Conservation (phyloP, 1,284 basidiomycete species). For the Anthracocystis panici-leucophaei region DNA sequence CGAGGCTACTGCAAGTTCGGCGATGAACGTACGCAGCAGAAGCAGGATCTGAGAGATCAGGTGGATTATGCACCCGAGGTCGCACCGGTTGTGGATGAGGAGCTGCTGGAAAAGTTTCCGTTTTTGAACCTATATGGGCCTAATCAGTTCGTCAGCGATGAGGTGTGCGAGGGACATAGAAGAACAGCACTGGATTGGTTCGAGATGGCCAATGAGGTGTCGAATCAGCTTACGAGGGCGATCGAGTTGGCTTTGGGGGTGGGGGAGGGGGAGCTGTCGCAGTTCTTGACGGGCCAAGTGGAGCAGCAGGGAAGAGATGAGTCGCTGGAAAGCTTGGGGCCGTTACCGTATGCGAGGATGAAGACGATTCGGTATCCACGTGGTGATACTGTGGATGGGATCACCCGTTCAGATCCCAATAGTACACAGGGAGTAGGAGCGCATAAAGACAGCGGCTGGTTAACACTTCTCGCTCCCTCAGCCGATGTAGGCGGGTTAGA, state of each 20-base stretch:
- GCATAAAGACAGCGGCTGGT: constrained; percentile 63
- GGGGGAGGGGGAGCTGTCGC: constrained; percentile 29
- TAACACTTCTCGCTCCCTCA: constrained; percentile 57
- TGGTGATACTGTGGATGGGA: constrained; percentile 45
- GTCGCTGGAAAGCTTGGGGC: constrained; percentile 12
- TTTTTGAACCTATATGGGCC: constrained; percentile 58
- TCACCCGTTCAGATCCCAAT: constrained; percentile 23
- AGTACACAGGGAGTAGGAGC: constrained; percentile 61
- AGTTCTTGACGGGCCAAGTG: constrained; percentile 35
- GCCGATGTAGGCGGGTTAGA: constrained; percentile 51
- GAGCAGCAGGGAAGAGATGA: constrained; percentile 1
- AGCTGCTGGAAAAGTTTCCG: constrained; percentile 17
- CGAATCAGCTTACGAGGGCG: constrained; percentile 49
- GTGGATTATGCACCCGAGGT: constrained; percentile 46
- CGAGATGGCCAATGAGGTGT: constrained; percentile 26
- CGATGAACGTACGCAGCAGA: constrained; percentile 49
- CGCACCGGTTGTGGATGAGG: not conserved
- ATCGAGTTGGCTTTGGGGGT: constrained; percentile 53
- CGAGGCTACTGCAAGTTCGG: constrained; percentile 60
- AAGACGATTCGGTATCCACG: constrained; percentile 62
- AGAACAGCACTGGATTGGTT: constrained; percentile 49
- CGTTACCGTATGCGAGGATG: constrained; percentile 54
- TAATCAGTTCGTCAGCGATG: constrained; percentile 57
- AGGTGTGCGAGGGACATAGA: constrained; percentile 21
- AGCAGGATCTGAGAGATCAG: constrained; percentile 57